These are phyloP conservation scores for Asterochloris sp. DNA, from an alignment of 139 green algal genomes.

Conservation along the genomic window DNA sequence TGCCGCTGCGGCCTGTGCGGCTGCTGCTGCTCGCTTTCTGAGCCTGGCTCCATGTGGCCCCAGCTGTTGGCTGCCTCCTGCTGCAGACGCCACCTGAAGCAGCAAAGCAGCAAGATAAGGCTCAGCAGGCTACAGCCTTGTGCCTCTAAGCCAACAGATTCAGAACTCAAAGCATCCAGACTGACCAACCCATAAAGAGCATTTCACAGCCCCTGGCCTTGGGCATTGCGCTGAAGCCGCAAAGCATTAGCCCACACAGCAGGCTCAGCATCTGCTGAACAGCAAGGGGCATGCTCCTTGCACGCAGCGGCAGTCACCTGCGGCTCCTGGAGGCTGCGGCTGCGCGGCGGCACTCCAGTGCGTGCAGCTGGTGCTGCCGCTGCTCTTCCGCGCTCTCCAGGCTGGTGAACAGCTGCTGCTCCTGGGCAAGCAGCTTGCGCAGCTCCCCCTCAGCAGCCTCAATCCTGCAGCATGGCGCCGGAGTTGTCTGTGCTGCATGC, in stretches of 20 bases:
- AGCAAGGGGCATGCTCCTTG: too few species aligned
- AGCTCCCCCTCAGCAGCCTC: conserved; percentile 16
- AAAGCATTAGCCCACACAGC: too few species aligned
- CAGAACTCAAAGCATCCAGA: not conserved
- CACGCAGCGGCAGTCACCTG: too few species aligned
- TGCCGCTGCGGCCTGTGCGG: not conserved
- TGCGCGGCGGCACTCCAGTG: not conserved
- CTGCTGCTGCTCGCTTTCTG: not conserved
- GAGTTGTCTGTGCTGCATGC: too few species aligned
- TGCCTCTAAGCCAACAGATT: not conserved
- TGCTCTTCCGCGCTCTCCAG: not conserved
- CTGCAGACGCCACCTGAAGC: conserved; percentile 3
- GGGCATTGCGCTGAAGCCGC: too few species aligned
- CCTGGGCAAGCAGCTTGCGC: conserved; percentile 4
- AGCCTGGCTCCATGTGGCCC: not conserved
- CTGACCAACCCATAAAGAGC: too few species aligned
- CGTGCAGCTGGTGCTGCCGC: conserved; percentile 11
- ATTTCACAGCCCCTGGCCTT: too few species aligned
- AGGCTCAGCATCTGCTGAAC: too few species aligned
- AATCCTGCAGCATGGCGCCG: not conserved
- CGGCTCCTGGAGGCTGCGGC: too few species aligned
- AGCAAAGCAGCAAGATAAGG: not conserved
- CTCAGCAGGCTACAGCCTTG: not conserved
- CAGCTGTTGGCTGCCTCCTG: conserved; percentile 7
- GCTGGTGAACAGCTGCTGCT: conserved; percentile 1